A percentile compares a stretch with the other conserved stretches of the same genome.
Evolutionary conservation across 1,284 basidiomycete species (phyloP).

Genomic region (Leccinum subfulvum): DNA sequence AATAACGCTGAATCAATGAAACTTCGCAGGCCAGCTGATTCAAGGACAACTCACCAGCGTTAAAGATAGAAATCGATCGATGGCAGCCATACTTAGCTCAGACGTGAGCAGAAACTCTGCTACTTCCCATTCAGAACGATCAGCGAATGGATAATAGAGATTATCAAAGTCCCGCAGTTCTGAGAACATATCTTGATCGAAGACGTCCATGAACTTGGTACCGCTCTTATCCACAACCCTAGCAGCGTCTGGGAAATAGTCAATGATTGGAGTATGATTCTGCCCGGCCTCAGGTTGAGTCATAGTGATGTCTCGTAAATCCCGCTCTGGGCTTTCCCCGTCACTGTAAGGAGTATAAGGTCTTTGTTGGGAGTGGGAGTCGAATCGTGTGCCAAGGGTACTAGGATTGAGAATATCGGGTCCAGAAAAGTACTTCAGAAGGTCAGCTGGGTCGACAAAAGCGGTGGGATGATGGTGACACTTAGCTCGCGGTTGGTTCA

Average conservation of each 20-base stretch:
- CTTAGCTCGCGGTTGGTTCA: background rate
- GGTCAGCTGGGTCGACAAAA: background rate
- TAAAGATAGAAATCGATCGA: background rate
- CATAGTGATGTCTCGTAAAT: background rate
- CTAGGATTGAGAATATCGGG: background rate
- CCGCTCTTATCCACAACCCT: background rate
- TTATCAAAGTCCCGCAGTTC: background rate
- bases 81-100: background rate
- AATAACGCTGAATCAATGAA: background rate
- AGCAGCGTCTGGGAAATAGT: background rate
- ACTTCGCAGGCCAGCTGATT: background rate
- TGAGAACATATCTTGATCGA: background rate
- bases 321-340: background rate
- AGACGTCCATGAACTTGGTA: conserved; percentile 1
- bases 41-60: background rate
- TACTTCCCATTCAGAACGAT: background rate
- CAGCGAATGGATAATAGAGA: background rate
- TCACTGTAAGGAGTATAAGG: background rate
- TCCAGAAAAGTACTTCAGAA: background rate
- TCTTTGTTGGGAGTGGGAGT: background rate
- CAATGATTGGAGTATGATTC: background rate
- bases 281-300: background rate
- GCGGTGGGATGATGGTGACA: background rate
- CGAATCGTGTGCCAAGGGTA: background rate
- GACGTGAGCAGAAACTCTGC: background rate